Evolutionary conservation across 768 basidiomycete genomes (phyloP).

Genomic region (Piloderma croceum): DNA sequence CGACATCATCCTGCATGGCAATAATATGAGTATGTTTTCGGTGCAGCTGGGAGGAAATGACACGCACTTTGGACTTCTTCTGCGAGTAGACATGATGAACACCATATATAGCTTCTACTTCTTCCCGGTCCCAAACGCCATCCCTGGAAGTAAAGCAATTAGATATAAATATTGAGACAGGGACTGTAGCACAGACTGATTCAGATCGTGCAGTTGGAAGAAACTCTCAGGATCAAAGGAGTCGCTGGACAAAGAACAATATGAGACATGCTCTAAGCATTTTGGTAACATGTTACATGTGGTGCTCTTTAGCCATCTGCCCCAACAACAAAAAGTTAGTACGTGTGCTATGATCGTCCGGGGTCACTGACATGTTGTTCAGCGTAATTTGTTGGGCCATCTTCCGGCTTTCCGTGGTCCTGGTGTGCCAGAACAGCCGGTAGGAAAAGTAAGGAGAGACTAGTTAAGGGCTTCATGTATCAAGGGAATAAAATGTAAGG

Average conservation of each 20-base stretch:
- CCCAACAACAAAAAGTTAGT: no score
- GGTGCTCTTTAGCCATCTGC: conserved; percentile 92
- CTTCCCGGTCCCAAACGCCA: conserved; percentile 75
- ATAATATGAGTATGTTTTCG: neutral
- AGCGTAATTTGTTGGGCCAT: no score
- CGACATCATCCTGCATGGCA: conserved; percentile 54
- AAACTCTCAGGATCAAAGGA: conserved; percentile 82
- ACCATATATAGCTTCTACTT: conserved; percentile 95
- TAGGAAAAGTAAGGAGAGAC: no score
- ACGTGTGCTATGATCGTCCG: no score
- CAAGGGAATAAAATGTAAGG: no score
- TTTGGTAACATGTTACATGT: conserved; percentile 47
- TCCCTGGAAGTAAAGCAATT: conserved; percentile 40
- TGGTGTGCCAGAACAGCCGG: no score
- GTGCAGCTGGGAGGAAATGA: neutral
- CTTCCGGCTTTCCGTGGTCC: no score
- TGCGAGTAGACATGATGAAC: conserved; percentile 88
- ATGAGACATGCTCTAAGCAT: neutral
- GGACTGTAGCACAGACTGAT: conserved; percentile 46
- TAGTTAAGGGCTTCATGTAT: no score
- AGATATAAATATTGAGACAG: neutral
- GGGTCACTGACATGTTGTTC: no score
- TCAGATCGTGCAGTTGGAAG: conserved; percentile 92
- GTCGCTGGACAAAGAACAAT: conserved; percentile 44
- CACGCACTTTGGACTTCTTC: conserved; percentile 64